Conservation (phyloP, 2,329 filamentous ascomycete genomes). For the Curvularia sp. region DNA sequence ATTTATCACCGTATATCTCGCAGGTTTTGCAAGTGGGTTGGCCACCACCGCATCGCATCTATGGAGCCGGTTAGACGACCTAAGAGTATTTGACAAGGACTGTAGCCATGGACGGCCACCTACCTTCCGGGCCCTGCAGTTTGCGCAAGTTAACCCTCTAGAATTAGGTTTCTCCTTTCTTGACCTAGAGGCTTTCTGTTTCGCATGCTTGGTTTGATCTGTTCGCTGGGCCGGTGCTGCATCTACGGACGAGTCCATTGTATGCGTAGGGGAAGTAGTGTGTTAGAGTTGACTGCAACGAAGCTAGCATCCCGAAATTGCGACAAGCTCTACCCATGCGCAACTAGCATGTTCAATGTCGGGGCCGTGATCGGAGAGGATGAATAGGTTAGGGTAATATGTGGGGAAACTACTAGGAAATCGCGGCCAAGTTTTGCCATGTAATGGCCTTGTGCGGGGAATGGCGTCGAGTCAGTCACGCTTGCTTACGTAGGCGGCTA, state of each 20-base stretch:
- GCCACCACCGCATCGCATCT: conserved; percentile 39
- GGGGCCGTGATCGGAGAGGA: not conserved
- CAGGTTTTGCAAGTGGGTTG: conserved; percentile 45
- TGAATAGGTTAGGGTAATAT: not conserved
- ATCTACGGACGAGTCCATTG: not conserved
- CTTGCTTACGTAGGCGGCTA: not conserved
- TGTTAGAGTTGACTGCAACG: not conserved
- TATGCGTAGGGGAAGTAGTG: not conserved
- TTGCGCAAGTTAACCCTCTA: conserved; percentile 14
- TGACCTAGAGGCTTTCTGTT: not conserved
- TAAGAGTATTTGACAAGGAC: not conserved
- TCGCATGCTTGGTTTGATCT: not conserved
- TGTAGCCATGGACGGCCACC: too few relatives aligned
- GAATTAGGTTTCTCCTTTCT: not conserved
- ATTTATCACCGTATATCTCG: conserved; percentile 42
- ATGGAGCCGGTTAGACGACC: not conserved
- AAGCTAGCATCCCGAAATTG: not conserved
- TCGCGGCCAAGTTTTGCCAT: not conserved
- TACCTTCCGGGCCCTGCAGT: conserved; percentile 17
- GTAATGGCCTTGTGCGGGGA: not conserved
- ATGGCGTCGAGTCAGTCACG: not conserved
- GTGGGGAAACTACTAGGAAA: not conserved
- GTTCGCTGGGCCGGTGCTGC: not conserved
- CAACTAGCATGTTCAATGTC: not conserved
- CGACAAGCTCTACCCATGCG: not conserved